Evolutionary conservation across 345 rosid species (phyloP), one percentile per base, ranked within the genome.

Genomic region (Boechera divaricarpa): DNA sequence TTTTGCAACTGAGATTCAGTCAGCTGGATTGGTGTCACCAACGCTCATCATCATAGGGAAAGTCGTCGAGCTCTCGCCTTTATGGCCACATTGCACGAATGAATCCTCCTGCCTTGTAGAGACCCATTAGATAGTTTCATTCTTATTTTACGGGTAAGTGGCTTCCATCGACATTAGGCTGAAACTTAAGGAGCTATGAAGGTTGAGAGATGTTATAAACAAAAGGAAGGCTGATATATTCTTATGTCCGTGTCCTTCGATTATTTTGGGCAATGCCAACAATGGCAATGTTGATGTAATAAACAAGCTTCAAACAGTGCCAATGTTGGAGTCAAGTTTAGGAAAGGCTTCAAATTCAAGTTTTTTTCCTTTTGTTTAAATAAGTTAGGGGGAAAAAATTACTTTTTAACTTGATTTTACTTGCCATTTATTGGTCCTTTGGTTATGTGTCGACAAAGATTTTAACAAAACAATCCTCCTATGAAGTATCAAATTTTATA

Each of bases 61-160:
- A 76, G 99, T 91, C 2, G 99, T 92, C 3, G 85, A 87, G 32
- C 94, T 91, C 44, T 92, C 98, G n/a, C 96, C 98, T 21, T 85
- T 85, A 52, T 95, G 97, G 93, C 88, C 87, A 5, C 61, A 79
- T 70, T 80, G 88, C 77, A 68, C 79, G 0, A 81, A 60, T 42
- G 80, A 84, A 75, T 82, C 81, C 0, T 57, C 86, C 5, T 69
- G 70, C 76, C 80, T 88, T 63, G 85, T 85, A 4, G 81, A 84
- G 77, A 80, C 79, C 38, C 64, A 8, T 26, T 77, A 74, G 82
- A 63, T 45, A 11, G 1, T 54, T 69, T 38, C n/a, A 0, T 36
- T 55, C 45, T 64, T 24, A 53, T 31, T 32, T 10, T 49, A 35
- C 1, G 41, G 32, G 31, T 36, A 4, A 12, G 48, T 67, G 31